A percentile compares a stretch with the other conserved stretches of the same genome.
Conservation (phyloP, 2,329 filamentous ascomycete species). For the Pyrenophora graminea region DNA sequence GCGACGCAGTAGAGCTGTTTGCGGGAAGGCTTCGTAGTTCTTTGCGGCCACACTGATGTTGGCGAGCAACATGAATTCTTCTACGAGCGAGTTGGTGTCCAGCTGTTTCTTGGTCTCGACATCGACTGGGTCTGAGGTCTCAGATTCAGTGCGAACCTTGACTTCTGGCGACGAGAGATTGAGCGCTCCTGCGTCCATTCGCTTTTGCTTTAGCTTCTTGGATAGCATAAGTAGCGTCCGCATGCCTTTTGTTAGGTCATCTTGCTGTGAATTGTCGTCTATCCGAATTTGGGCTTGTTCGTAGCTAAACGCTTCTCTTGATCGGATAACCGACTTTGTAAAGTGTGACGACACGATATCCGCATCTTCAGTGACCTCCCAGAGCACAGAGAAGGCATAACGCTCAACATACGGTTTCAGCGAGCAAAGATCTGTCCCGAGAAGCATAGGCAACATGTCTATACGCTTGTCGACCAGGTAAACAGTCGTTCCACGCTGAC, state of each 20-base stretch:
- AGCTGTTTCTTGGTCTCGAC: slow-evolving; percentile 94
- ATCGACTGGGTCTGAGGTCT: slow-evolving; percentile 93
- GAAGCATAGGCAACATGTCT: slow-evolving; percentile 96
- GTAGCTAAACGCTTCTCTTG: slow-evolving; percentile 95
- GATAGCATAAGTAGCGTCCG: slow-evolving; percentile 83
- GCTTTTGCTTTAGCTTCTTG: slow-evolving; percentile 90
- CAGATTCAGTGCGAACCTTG: slow-evolving; percentile 90
- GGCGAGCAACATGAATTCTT: slow-evolving; percentile 99
- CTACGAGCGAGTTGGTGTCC: slow-evolving; percentile 95
- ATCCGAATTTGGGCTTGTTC: slow-evolving; percentile 94
- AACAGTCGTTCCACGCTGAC: slow-evolving; percentile 91
- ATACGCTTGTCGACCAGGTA: slow-evolving; percentile 99
- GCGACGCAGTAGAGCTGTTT: slow-evolving; percentile 90
- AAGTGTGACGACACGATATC: slow-evolving; percentile 85
- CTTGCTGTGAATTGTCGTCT: slow-evolving; percentile 83
- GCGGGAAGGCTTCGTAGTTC: slow-evolving; percentile 89
- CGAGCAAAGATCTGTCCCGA: slow-evolving; percentile 95
- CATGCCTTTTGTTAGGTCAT: slow-evolving; percentile 90
- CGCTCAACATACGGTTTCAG: slow-evolving; percentile 96
- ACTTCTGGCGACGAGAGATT: slow-evolving; percentile 98
- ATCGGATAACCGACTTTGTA: slow-evolving; percentile 97
- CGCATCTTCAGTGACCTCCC: slow-evolving; percentile 85
- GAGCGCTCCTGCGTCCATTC: slow-evolving; percentile 88
- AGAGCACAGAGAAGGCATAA: slow-evolving; percentile 57
- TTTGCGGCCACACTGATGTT: slow-evolving; percentile 92